Evolutionary conservation across 768 basidiomycete species (phyloP).

Genomic region (Clathrus columnatus): DNA sequence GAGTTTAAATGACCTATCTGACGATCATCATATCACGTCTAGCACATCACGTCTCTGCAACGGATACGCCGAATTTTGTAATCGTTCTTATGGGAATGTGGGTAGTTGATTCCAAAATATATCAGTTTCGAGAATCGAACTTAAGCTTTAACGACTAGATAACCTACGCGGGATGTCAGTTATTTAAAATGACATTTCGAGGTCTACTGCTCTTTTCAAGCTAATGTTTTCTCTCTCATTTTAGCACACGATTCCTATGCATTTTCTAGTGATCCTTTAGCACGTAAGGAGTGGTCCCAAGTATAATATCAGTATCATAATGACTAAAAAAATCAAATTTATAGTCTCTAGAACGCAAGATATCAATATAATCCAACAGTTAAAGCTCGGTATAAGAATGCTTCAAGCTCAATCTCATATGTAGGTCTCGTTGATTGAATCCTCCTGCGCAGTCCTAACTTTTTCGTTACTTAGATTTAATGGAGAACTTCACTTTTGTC

Average conservation of each 20-base stretch:
- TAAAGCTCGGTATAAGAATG: conserved; percentile 44
- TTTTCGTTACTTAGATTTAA: conserved; percentile 24
- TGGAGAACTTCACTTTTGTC: conserved; percentile 54
- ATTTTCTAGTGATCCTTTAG: conserved; percentile 37
- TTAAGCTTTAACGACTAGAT: conserved; percentile 25
- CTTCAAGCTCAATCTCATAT: conserved; percentile 43
- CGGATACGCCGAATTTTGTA: conserved; percentile 55
- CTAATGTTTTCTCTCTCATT: not conserved
- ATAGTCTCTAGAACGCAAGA: conserved; percentile 4
- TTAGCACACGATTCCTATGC: conserved; percentile 49
- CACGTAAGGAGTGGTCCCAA: conserved; percentile 25
- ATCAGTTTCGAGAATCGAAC: conserved; percentile 23
- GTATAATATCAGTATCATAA: not conserved
- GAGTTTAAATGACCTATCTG: no score
- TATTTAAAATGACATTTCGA: no score
- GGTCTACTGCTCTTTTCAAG: conserved; percentile 9
- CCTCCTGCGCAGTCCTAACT: conserved; percentile 12
- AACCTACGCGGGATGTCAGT: conserved; percentile 25
- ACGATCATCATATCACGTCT: not conserved
- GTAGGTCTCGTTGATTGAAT: conserved; percentile 10
- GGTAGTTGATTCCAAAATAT: conserved; percentile 24
- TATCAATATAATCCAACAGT: conserved; percentile 32
- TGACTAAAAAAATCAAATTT: not conserved
- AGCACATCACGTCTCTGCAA: conserved; percentile 39
- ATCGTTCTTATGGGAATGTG: conserved; percentile 36